phyloP scores from a whole-genome alignment of 2,329 filamentous ascomycete species.

The Cadophora malorum region DNA sequence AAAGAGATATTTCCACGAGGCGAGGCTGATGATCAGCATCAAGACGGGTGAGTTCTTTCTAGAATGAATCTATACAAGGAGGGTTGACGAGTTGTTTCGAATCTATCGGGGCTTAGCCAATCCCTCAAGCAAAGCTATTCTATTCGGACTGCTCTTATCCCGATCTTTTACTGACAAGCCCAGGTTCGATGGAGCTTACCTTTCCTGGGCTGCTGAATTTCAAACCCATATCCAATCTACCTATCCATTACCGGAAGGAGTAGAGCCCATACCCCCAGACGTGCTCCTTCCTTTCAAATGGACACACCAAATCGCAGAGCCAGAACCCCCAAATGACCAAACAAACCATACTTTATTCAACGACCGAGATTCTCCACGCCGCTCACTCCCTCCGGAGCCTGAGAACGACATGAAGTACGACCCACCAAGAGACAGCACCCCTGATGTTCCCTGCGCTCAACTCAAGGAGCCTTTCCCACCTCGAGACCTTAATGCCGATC shows the following conservation, averaged over 20 bases:
- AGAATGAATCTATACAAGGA: not conserved
- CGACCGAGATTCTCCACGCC: not conserved
- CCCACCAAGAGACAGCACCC: constrained; percentile 10
- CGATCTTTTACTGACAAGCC: not conserved
- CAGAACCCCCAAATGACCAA: not conserved
- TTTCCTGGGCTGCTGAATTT: constrained; percentile 77
- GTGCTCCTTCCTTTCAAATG: constrained; percentile 79
- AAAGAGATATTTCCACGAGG: constrained; percentile 76
- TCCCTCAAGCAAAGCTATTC: not conserved
- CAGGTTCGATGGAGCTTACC: constrained; percentile 81
- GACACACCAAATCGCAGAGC: constrained; percentile 53
- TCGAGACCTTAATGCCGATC: constrained; percentile 25
- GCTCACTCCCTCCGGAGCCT: not conserved
- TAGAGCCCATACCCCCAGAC: constrained; percentile 75
- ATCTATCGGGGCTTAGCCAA: not conserved
- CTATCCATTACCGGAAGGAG: constrained; percentile 71
- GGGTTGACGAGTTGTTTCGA: not conserved
- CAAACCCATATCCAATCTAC: constrained; percentile 68
- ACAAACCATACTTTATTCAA: not conserved
- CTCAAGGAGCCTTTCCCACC: constrained; percentile 25
- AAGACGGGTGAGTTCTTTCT: constrained; percentile 77
- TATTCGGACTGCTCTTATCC: not conserved
- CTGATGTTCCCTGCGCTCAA: constrained; percentile 20
- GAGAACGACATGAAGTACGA: not conserved
- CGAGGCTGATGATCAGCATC: constrained; percentile 92